Base-by-base conservation (phyloP, 2,329 filamentous ascomycete genomes). In the Colletotrichum paranaense region DNA sequence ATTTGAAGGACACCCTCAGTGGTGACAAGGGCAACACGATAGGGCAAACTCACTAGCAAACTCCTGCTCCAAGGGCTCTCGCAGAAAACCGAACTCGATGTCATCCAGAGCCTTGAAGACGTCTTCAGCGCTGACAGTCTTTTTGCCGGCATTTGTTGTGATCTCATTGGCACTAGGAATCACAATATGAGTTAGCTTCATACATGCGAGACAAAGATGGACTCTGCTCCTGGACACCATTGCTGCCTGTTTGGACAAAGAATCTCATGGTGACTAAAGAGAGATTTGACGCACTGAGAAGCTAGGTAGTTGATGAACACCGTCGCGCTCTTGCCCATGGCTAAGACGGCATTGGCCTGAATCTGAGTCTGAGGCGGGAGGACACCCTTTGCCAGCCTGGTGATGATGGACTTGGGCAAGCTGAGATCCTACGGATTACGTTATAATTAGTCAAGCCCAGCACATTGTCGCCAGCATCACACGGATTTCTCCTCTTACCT, bases 281-380 rank as follows among this genome's bases (percentile, higher is more conserved):
- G 30, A 11, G 35, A 4, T n/a, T 14, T 19, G 26, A 87, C 92
- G 67, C 88, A 96, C 94, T 92, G 89, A 74, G 90, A 89, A 57
- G 93, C 92, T 38, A 97, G 86, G 81, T 95, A 94, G 83, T 91
- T 96, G 77, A 97, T 92, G 79, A 97, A 97, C 0, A 97, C 92
- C 1, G 93, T 95, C 8, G 94, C 92, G 82, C 93, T 93, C 84
- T 95, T 95, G 76, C 90, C 93, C 85, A 97, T 88, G 11, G 94
- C 94, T 64, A 94, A 84, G 67, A 95, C 89, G 55, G 94, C 94
- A 84, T 95, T 95, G 79, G 92, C 94, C 81, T 96, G 93, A 62
- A 96, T 94, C 82, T 95, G 93, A 5, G 94, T 95, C 80, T 95
- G 95, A 6, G 93, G 88, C 1, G 94, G 94, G 5, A 97, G 85